Conservation (phyloP, 208 protist species). For the Zelonia costaricensis region DNA sequence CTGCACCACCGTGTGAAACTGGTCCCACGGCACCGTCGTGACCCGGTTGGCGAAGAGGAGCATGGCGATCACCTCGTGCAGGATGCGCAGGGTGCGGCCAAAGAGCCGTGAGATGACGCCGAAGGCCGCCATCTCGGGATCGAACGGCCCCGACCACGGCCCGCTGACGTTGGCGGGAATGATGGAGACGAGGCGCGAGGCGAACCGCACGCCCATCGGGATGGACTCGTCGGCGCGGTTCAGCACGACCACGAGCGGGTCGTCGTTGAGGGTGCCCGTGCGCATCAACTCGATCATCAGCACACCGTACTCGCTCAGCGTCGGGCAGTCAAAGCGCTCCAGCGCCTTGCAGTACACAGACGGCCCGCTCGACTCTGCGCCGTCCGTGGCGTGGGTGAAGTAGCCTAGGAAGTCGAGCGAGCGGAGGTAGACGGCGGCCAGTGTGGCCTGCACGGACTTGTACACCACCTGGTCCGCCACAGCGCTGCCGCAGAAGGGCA, state of each 20-base stretch:
- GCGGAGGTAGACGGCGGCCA: slow-evolving; percentile 68
- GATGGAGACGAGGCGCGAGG: slow-evolving; percentile 81
- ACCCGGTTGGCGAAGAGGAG: slow-evolving; percentile 52
- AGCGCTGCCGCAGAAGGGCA: slow-evolving; percentile 45
- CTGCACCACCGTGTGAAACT: slow-evolving; percentile 51
- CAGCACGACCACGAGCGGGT: slow-evolving; percentile 43
- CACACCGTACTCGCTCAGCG: slow-evolving; percentile 81
- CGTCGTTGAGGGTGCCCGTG: slow-evolving; percentile 55
- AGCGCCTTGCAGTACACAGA: slow-evolving; percentile 70
- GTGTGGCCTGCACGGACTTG: slow-evolving; percentile 43
- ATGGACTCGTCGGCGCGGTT: slow-evolving; percentile 17
- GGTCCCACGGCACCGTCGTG: slow-evolving; percentile 53
- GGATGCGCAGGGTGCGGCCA: slow-evolving; percentile 62
- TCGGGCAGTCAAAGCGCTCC: slow-evolving; percentile 55
- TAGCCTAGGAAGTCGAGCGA: slow-evolving; percentile 92
- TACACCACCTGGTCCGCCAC: slow-evolving; percentile 22
- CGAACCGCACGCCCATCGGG: slow-evolving; percentile 52
- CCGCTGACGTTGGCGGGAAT: slow-evolving; percentile 69
- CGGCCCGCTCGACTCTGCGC: slow-evolving; percentile 48
- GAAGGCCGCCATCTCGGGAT: slow-evolving; percentile 84
- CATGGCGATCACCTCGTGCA: slow-evolving; percentile 68
- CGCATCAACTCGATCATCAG: slow-evolving; percentile 87
- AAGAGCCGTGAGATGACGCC: slow-evolving; percentile 71
- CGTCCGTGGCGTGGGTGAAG: slow-evolving; percentile 76
- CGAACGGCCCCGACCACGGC: slow-evolving; percentile 78